Evolutionary conservation across 2,329 filamentous ascomycete genomes (phyloP).

Genomic region (Fusarium odoratissimum): DNA sequence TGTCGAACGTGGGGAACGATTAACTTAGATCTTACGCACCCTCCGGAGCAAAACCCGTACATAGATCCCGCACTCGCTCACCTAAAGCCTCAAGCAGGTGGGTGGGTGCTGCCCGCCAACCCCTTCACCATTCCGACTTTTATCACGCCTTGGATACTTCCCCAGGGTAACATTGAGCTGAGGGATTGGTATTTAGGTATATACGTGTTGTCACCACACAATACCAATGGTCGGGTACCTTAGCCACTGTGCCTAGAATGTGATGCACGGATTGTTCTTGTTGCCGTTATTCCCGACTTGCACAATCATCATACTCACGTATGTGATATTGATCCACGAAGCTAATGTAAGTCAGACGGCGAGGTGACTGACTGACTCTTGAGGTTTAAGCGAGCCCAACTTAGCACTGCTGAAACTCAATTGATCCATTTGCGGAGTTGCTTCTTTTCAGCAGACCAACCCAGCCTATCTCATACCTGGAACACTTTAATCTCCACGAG

Average conservation of each 20-base stretch:
- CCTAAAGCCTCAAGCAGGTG: not conserved
- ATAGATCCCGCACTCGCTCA: slow-evolving; percentile 1
- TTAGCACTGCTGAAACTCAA: not conserved
- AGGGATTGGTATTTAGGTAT: not conserved
- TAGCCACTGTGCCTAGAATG: slow-evolving; percentile 2
- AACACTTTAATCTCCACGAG: not conserved
- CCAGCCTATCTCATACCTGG: not conserved
- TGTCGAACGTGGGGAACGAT: slow-evolving; percentile 14
- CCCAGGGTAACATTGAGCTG: not conserved
- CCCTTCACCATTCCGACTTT: not conserved
- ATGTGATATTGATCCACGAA: not conserved
- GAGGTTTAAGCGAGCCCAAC: not conserved
- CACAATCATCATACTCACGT: slow-evolving; percentile 7
- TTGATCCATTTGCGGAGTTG: not conserved
- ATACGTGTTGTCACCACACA: not conserved
- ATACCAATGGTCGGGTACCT: slow-evolving; percentile 12
- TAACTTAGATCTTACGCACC: slow-evolving; percentile 8
- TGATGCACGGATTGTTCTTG: slow-evolving; percentile 4
- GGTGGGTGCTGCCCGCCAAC: not conserved
- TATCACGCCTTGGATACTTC: not conserved
- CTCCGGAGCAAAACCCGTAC: not conserved
- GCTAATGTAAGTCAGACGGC: slow-evolving; percentile 25
- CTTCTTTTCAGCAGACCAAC: not conserved
- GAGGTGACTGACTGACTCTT: slow-evolving; percentile 6
- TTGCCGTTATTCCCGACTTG: slow-evolving; percentile 16